A percentile compares a stretch with the other conserved stretches of the same genome.
Evolutionary conservation across 164 flowering plant species (phyloP).

Genomic region (grape (Vitis vinifera)): ASM3070453v1 NC_081806.1:9758501-9759000

Average conservation of each 20-base stretch:
- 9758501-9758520: too few species aligned
- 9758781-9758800: background rate
- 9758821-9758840: conserved; percentile 46
- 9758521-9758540: too few species aligned
- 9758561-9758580: too few species aligned
- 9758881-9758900: conserved; percentile 48
- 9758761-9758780: background rate
- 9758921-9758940: conserved; percentile 19
- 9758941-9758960: conserved; percentile 12
- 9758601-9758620: background rate
- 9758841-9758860: conserved; percentile 18
- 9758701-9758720: background rate
- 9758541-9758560: too few species aligned
- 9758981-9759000: background rate
- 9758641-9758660: conserved; percentile 8
- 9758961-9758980: background rate
- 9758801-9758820: conserved; percentile 26
- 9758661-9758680: background rate
- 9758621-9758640: background rate
- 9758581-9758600: too few species aligned
- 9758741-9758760: background rate
- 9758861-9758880: conserved; percentile 39
- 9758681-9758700: background rate
- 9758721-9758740: background rate
- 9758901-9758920: conserved; percentile 31